Evolutionary conservation across 768 basidiomycete genomes (phyloP), one percentile per base, ranked within the genome.

Genomic region (Gloeostereum incarnatum): DNA sequence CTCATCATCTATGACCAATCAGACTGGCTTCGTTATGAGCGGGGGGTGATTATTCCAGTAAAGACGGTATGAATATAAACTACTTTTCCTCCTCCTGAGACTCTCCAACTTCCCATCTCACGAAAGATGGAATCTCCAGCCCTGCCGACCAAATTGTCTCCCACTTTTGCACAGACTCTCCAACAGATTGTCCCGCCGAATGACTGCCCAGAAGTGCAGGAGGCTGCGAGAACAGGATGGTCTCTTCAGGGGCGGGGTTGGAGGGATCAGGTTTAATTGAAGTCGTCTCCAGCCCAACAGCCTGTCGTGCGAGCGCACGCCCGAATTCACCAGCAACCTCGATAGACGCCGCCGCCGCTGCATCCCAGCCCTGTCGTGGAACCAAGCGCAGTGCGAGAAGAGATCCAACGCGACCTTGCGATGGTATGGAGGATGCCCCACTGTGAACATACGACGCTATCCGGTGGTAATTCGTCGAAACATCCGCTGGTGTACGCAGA

Each of bases 221-320:
- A 4, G 74, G 73, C 47, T 89, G 87, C 19, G 71, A 66, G 51
- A 85, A 85, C 32, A 90, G 57, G 5, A 75, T 73, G 2, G 68
- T 71, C 39, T 78, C 75, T 4, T 52, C 49, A 8, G 59, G 51
- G 6, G 51, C 49, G 25, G 50, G 54, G 5, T 11, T 13, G 27
- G 29, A 9, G 16, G 19, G 21, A 11, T 17, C 30, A 2, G 33
- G 40, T n/a, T 51, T 57, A 14, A 90, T 62, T 1, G 62, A 63
- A 11, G 59, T 58, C 0, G 87, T 87, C 19, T 85, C 77, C 52
- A 92, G 81, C 2, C 90, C 92, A 16, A 78, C 77, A 36, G 90
- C 80, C 58, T 94, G 92, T 29, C 89, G 72, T 7, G 81, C 83
- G n/a, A 94, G 45, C 2, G 81, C 73, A 17, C 86, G 77, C 47